Base-by-base conservation (phyloP, 2,329 filamentous ascomycete species). In the Parastagonospora nodorum region DNA sequence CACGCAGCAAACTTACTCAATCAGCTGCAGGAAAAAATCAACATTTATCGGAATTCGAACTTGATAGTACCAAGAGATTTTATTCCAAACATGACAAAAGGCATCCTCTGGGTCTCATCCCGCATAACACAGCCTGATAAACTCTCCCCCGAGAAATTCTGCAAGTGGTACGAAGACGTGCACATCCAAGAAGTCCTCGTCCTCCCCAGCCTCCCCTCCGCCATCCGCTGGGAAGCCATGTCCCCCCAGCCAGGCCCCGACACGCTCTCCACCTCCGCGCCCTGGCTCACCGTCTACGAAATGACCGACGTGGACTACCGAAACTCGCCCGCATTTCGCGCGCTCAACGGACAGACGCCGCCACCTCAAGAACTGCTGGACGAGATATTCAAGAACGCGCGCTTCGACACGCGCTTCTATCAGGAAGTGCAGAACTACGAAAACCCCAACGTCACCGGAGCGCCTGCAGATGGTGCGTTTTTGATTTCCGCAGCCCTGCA, bases 391-490 rank as follows among this genome's bases (percentile, higher is more conserved):
- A 58, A 46, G 45, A 60, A 68, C 32, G 53, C 55, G 16, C 45
- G 60, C 35, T 71, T 70, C 48, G 63, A 68, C 38, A 66, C 60
- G 2, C 48, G 66, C 28, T 71, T 69, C 42, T 69, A 60, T 31
- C 53, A 61, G 35, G 47, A 59, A 19, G 42, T 48, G 11, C 50
- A 54, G 8, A 10, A 27, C 4, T 32, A 35, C 15, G 11, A 41
- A 9, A 37, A 37, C 8, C 35, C 35, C 5, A 16, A 16, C 8
- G 16, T 9, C 8, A 4, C 35, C 8, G n/a, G n/a, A n/a, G 15
- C 35, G 8, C 35, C 35, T 10, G 5, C 2, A 8, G 8, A 14
- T 12, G 16, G 19, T 9, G 9, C 4, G 14, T 57, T 56, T 24
- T 31, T 67, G 30, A 41, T 65, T 2, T 59, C 54, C 0, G 52